Evolutionary conservation across 2,329 filamentous ascomycete genomes (phyloP), one percentile per base, ranked within the genome.

Genomic region (Sporothrix humicola): DNA sequence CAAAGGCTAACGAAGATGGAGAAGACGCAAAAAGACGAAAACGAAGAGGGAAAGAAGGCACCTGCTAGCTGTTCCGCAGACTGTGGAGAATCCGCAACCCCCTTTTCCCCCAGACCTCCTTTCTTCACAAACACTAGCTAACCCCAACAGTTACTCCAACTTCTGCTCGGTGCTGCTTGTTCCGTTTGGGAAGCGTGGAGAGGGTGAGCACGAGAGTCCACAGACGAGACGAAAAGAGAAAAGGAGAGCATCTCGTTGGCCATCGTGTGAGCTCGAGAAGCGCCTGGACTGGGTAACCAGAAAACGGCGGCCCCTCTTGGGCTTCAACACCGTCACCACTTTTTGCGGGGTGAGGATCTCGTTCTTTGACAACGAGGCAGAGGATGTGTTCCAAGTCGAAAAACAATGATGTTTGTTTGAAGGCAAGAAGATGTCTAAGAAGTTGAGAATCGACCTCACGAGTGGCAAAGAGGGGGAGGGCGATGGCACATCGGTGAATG

Each of bases 121-220:
- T 12, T 42, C 15, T 20, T 50, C 26, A 20, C 20, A 13, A 66
- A 23, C 20, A 44, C 15, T 59, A 44, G 58, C 44, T 15, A 23
- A 52, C 69, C 69, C 69, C 69, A 52, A 63, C 56, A 61, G 13
- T 63, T 71, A 50, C 69, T 71, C 69, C 54, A 71, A 63, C 54
- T 63, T 63, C 17, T 17, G 9, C 26, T 69, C 23, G 50, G 68
- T 44, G 17, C 52, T 42, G 31, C 68, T 70, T 69, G 26, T 17
- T 69, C 66, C 66, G 52, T 70, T 37, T 69, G 23, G 23, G 20
- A 26, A 54, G 65, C 15, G 65, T 31, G 8, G 46, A n/a, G 44
- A 46, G 59, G 59, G 58, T 37, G 15, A 52, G 15, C 15, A 26
- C 9, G 9, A 56, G 9, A 56, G 4, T 12, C 31, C 52, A 10